Conservation (phyloP, 345 rosid species). For the Rhodamnia argentea region DNA sequence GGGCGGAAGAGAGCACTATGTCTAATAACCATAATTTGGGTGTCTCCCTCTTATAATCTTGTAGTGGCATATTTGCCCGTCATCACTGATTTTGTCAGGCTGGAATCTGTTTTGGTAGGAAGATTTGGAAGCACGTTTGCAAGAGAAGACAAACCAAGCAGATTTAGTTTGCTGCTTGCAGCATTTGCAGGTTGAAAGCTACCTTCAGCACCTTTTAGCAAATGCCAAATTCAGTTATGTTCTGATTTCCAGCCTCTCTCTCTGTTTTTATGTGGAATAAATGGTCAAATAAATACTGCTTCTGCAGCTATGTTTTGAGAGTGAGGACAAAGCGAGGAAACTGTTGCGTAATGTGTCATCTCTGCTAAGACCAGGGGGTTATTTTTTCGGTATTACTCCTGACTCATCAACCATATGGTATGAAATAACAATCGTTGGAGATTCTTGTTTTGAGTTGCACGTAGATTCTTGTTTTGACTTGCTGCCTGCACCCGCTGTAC, state of each 20-base stretch:
- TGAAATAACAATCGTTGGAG: slow-evolving; percentile 14
- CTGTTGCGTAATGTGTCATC: slow-evolving; percentile 74
- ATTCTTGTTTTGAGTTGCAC: not conserved
- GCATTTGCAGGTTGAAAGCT: slow-evolving; percentile 65
- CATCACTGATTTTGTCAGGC: not conserved
- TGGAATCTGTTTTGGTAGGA: slow-evolving; percentile 33
- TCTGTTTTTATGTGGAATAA: not conserved
- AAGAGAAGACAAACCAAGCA: slow-evolving; percentile 50
- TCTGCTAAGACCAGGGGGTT: slow-evolving; percentile 91
- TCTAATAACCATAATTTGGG: not conserved
- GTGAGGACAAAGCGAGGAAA: slow-evolving; percentile 84
- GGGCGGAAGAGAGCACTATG: not conserved
- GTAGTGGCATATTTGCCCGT: not conserved
- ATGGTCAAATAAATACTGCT: not conserved
- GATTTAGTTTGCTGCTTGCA: slow-evolving; percentile 92
- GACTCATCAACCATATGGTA: slow-evolving; percentile 99
- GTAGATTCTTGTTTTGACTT: not conserved
- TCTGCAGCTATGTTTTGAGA: slow-evolving; percentile 77
- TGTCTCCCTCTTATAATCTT: not conserved
- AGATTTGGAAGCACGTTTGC: slow-evolving; percentile 40
- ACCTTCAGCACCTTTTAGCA: not conserved
- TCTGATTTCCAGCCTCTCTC: not conserved
- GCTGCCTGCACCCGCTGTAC: not conserved
- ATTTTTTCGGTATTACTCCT: slow-evolving; percentile 89
- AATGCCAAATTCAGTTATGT: not conserved